phyloP scores from a whole-genome alignment of 2,329 filamentous ascomycete species.

The Microcyclospora pomicola region DNA sequence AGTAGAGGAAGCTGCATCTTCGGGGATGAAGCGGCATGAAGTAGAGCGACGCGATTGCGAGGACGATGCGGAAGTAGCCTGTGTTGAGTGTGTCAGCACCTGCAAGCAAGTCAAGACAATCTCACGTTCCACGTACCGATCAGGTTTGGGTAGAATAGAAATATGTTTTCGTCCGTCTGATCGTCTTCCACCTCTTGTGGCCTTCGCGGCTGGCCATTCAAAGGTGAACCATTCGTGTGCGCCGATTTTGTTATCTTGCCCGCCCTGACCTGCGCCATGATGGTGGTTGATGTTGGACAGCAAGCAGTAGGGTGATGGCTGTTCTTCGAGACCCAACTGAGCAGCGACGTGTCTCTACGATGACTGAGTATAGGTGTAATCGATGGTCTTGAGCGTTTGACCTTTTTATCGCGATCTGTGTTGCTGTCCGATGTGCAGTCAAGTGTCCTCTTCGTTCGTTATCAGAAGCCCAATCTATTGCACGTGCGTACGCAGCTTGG shows the following conservation, averaged over 20 bases:
- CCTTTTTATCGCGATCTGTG: no score
- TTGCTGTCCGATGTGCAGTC: no score
- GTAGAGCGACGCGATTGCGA: slow-evolving; percentile 80
- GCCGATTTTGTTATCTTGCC: neutral
- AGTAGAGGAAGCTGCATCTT: slow-evolving; percentile 84
- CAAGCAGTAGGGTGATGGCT: no score
- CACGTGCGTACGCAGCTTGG: no score
- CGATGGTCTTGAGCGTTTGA: no score
- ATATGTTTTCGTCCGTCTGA: slow-evolving; percentile 38
- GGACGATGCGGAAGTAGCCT: slow-evolving; percentile 39
- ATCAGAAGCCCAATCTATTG: no score
- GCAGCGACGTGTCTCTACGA: no score
- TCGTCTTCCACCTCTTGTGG: slow-evolving; percentile 7
- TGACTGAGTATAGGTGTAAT: no score
- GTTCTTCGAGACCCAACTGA: no score
- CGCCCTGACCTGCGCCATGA: no score
- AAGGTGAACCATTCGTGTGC: slow-evolving; percentile 1
- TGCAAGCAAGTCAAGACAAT: neutral
- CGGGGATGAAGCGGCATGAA: slow-evolving; percentile 99
- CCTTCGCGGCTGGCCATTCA: slow-evolving; percentile 16
- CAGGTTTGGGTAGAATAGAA: slow-evolving; percentile 39
- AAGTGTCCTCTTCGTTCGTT: no score
- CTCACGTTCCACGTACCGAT: slow-evolving; percentile 28
- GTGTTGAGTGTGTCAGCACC: neutral
- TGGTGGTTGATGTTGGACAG: no score